Evolutionary conservation across 139 green algal genomes (phyloP), one percentile per base, ranked within the genome.

Genomic region (Chlamydomonas incerta): DNA sequence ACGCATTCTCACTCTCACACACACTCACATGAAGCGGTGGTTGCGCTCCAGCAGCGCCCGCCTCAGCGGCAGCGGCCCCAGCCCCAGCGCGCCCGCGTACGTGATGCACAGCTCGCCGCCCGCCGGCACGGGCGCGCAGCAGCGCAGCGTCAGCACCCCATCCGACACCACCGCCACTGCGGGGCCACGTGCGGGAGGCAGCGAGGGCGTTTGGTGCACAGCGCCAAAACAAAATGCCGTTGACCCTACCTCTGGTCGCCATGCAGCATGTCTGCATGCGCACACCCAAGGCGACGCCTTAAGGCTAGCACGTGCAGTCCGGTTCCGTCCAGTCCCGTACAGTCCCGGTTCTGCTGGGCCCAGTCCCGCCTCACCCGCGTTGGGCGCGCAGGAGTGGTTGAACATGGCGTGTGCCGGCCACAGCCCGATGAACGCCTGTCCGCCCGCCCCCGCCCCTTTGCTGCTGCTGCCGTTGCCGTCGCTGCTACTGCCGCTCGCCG

Each of bases 331-430:
- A n/a, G n/a, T n/a, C n/a, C n/a, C n/a, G n/a, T n/a, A n/a, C n/a
- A n/a, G n/a, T n/a, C n/a, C n/a, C n/a, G n/a, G n/a, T n/a, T n/a
- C n/a, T n/a, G n/a, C n/a, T 8, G 41, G 4, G 24, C 62, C 62
- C 62, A 34, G 62, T 20, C n/a, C 13, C 65, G 20, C 24, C 70
- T 11, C 75, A 82, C 75, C 75, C 60, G 75, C 60, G 37, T 82
- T 82, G 26, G 75, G 75, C 60, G 75, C 75, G 60, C 75, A 82
- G 26, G 75, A 82, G 62, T 82, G 75, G 75, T 82, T 82, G 24
- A 82, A 26, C 75, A 82, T 72, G 23, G 75, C 75, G 75, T 82
- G 75, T 14, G 75, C 75, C n/a, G 75, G 75, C 75, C 75, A 82
- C 29, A 82, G 26, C 60, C 75, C 75, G 41, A 82, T 82, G 75